Base-by-base conservation (phyloP, 179 eudicot species). In the Beta macrorhiza region DNA sequence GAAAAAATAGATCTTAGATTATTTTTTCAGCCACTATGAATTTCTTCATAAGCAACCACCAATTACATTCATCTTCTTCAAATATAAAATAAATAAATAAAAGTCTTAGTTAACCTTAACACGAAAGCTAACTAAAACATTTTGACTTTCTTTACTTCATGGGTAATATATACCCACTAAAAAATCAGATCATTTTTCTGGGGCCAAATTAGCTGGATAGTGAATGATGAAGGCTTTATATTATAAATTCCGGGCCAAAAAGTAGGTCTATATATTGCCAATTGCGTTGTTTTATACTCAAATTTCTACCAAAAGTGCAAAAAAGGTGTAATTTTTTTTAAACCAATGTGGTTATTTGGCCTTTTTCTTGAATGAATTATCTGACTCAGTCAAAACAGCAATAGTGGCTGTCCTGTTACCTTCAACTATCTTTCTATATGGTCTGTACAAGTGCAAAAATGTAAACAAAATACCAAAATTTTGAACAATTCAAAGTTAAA, bases 341-440 rank as follows among this genome's bases (percentile, higher is more conserved):
- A 37, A 37, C 42, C 4, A 37, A 37, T 37, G 42, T 37, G 42
- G 42, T 37, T 37, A 37, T 2, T 37, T 37, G 42, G 11, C 7
- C 29, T 9, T 22, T 58, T 64, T 47, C 20, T 63, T 15, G 16
- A 16, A n/a, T 5, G 51, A 74, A 17, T 70, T 19, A 10, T 68
- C 29, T 59, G 82, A 79, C 72, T 69, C 65, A 75, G 44, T 12
- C 20, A 58, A 67, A 70, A 63, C 67, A 57, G 47, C 32, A 64
- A 56, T 77, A 65, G 44, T 57, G 32, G 58, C 20, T 17, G n/a
- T 67, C 19, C 72, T 63, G 47, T 70, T 29, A 67, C 47, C 72
- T 78, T 78, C 75, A 61, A 42, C 59, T 81, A 81, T 49, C 19
- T 70, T 69, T 22, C 20, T 19, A 22, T 49, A 78, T 82, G 69